phyloP scores from a whole-genome alignment of 345 rosid genomes.

The Lepidium sativum region DNA sequence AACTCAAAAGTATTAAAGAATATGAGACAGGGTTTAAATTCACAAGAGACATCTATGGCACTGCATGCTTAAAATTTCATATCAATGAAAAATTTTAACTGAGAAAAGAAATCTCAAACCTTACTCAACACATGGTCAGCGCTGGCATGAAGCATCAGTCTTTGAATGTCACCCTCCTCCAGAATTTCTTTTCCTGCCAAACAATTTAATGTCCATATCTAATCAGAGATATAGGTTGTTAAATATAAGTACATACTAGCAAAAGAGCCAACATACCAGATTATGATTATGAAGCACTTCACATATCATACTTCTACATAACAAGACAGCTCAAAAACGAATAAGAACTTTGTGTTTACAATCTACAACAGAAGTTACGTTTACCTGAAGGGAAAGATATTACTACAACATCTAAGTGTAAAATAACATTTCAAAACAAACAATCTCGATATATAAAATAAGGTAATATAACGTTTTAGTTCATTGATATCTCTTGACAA shows the following conservation, averaged over 20 bases:
- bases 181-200: constrained; percentile 67
- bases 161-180: constrained; percentile 39
- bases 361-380: background rate
- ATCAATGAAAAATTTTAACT: background rate
- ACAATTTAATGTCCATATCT: background rate
- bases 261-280: background rate
- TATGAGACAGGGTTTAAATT: background rate
- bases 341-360: background rate
- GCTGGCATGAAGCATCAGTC: constrained; percentile 47
- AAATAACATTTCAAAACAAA: background rate
- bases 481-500: background rate
- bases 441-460: background rate
- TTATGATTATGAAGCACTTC: constrained; percentile 1
- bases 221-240: background rate
- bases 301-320: background rate
- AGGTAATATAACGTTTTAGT: background rate
- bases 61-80: background rate
- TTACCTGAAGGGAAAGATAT: background rate
- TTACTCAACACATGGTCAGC: constrained; percentile 69
- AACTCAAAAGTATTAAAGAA: background rate
- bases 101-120: constrained; percentile 42
- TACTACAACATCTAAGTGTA: background rate
- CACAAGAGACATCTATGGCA: background rate
- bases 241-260: background rate
- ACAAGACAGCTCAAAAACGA: background rate